A percentile compares a stretch with the other conserved stretches of the same genome.
phyloP scores from a whole-genome alignment of 306 rosid species.

The Morella rubra region DNA sequence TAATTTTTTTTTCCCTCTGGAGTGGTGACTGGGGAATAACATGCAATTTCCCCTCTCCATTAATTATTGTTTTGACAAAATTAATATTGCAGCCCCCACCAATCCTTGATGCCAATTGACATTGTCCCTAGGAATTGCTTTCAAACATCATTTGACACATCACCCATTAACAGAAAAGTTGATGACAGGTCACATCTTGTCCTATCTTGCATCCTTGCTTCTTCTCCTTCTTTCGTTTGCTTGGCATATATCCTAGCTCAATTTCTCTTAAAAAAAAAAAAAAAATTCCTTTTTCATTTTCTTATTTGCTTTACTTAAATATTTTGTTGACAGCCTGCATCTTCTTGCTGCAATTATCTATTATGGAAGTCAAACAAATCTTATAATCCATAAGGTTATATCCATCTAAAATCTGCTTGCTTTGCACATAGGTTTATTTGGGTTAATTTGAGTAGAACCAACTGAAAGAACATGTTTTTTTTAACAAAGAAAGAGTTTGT shows the following conservation, averaged over 20 bases:
- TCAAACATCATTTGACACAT: background rate
- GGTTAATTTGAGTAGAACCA: too few species aligned
- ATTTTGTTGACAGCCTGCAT: background rate
- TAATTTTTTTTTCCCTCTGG: background rate
- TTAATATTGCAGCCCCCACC: background rate
- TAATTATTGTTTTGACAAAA: background rate
- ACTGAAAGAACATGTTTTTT: too few species aligned
- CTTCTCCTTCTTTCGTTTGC: background rate
- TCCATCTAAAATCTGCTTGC: too few species aligned
- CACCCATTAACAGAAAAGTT: background rate
- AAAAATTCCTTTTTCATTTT: too few species aligned
- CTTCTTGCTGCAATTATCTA: too few species aligned
- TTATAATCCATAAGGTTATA: too few species aligned
- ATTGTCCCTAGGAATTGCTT: background rate
- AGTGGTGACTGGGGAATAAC: background rate
- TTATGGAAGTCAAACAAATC: too few species aligned
- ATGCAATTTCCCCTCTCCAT: background rate
- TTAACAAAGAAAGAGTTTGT: too few species aligned
- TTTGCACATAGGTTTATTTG: too few species aligned
- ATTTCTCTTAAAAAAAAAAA: too few species aligned
- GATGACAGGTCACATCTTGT: background rate
- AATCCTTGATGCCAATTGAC: slow-evolving; percentile 8
- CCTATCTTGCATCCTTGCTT: background rate
- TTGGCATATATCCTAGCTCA: too few species aligned
- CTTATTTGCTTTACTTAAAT: background rate